Conservation (phyloP, 2,329 filamentous ascomycete species). For the Capronia epimyces region DNA sequence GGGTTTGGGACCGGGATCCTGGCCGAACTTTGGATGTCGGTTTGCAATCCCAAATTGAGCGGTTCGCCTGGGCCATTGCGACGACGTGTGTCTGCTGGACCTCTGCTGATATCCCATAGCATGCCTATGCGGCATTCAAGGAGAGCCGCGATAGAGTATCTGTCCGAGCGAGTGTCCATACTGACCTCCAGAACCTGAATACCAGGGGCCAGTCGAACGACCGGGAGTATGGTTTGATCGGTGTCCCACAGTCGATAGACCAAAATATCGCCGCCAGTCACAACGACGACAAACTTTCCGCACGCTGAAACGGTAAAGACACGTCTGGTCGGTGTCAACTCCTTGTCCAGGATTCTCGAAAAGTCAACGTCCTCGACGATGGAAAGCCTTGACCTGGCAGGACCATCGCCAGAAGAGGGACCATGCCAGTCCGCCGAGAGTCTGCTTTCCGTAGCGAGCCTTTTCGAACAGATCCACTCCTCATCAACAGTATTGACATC, state of each 20-base stretch:
- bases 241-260: constrained; percentile 46
- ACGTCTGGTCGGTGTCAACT: constrained; percentile 7
- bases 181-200: constrained; percentile 54
- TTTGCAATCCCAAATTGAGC: constrained; percentile 21
- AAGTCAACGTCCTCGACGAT: constrained; percentile 22
- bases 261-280: constrained; percentile 51
- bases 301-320: constrained; percentile 54
- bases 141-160: constrained; percentile 54
- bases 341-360: constrained; percentile 24
- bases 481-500: constrained; percentile 7
- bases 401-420: constrained; percentile 34
- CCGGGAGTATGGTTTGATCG: constrained; percentile 37
- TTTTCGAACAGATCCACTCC: constrained; percentile 43
- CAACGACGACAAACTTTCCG: constrained; percentile 53
- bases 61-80: constrained; percentile 20
- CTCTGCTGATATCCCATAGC: constrained; percentile 49
- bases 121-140: constrained; percentile 57
- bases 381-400: constrained; percentile 13
- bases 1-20: background rate
- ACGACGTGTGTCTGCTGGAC: constrained; percentile 24
- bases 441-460: constrained; percentile 48
- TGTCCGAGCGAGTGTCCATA: constrained; percentile 56
- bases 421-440: constrained; percentile 40
- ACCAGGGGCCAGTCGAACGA: constrained; percentile 54
- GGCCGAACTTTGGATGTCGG: constrained; percentile 13